phyloP scores from a whole-genome alignment of 2,329 filamentous ascomycete species.

The Aspergillus sp. region DNA sequence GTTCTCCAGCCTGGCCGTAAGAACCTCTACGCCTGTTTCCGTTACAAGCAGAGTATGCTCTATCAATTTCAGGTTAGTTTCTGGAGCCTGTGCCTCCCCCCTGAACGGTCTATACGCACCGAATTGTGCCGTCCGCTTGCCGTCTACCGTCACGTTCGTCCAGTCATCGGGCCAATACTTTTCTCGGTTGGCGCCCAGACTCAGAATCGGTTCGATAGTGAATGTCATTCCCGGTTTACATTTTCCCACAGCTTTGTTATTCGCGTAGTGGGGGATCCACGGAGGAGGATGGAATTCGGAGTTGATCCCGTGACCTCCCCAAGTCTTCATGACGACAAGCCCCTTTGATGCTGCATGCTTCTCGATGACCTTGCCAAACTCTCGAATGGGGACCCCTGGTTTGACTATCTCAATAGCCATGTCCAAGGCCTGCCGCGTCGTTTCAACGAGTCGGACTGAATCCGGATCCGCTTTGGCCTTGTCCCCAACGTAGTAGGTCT shows the following conservation, averaged over 20 bases:
- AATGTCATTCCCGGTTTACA: conserved; percentile 94
- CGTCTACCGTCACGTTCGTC: conserved; percentile 87
- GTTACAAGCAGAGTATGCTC: conserved; percentile 80
- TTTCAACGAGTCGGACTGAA: conserved; percentile 78
- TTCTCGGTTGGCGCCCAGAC: conserved; percentile 76
- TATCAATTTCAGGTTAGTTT: conserved; percentile 13
- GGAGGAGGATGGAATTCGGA: conserved; percentile 84
- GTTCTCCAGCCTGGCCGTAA: conserved; percentile 65
- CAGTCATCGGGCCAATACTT: conserved; percentile 95
- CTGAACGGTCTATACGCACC: conserved; percentile 15
- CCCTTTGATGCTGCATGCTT: conserved; percentile 75
- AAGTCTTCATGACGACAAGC: conserved; percentile 83
- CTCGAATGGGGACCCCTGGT: conserved; percentile 79
- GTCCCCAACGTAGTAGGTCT: conserved; percentile 92
- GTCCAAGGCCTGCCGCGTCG: conserved; percentile 77
- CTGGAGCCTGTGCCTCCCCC: not conserved
- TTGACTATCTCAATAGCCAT: conserved; percentile 83
- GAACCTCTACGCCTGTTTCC: conserved; percentile 69
- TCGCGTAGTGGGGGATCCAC: conserved; percentile 90
- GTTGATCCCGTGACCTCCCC: conserved; percentile 90
- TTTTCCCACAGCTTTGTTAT: conserved; percentile 88
- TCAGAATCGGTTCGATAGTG: conserved; percentile 95
- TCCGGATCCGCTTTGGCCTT: conserved; percentile 76
- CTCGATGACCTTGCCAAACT: conserved; percentile 87
- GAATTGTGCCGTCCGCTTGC: conserved; percentile 88